A percentile compares a stretch with the other conserved stretches of the same genome.
These are phyloP conservation scores for Hansenula sp. DNA, from an alignment of 1,139 yeast genomes.

Conservation along the genomic window DNA sequence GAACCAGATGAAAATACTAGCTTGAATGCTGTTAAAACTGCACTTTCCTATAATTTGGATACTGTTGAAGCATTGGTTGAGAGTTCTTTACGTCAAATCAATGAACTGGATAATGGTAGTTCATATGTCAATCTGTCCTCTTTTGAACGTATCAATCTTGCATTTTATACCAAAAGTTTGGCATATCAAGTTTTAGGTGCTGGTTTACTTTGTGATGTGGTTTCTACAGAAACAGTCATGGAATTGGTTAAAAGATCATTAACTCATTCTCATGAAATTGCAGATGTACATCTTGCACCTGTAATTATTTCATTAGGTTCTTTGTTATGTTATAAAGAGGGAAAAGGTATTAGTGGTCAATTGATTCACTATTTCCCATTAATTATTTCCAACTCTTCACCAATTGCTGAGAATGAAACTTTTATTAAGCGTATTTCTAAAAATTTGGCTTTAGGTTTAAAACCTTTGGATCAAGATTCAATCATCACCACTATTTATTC, in stretches of 20 bases:
- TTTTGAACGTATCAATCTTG: constrained; percentile 35
- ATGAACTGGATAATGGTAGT: constrained; percentile 38
- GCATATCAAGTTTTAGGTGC: constrained; percentile 40
- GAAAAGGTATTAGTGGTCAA: constrained; percentile 25
- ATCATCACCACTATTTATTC: constrained; percentile 86
- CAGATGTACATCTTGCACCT: constrained; percentile 34
- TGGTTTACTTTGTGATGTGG: constrained; percentile 28
- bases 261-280: constrained; percentile 18
- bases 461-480: constrained; percentile 59
- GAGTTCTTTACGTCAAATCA: constrained; percentile 27
- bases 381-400: constrained; percentile 35
- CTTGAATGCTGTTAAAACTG: constrained; percentile 8
- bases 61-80: constrained; percentile 26
- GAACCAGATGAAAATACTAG: constrained; percentile 5
- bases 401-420: constrained; percentile 30
- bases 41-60: constrained; percentile 9
- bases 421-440: constrained; percentile 31
- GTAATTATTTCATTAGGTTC: constrained; percentile 52
- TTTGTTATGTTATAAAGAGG: constrained; percentile 43
- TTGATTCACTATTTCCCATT: constrained; percentile 24
- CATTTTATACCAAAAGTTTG: constrained; percentile 36
- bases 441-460: constrained; percentile 38
- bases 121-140: constrained; percentile 35
- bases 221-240: constrained; percentile 8
- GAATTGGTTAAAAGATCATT: constrained; percentile 14